Base-by-base conservation (phyloP, 148 eudicot species). In the Vaccinium darrowii region DNA sequence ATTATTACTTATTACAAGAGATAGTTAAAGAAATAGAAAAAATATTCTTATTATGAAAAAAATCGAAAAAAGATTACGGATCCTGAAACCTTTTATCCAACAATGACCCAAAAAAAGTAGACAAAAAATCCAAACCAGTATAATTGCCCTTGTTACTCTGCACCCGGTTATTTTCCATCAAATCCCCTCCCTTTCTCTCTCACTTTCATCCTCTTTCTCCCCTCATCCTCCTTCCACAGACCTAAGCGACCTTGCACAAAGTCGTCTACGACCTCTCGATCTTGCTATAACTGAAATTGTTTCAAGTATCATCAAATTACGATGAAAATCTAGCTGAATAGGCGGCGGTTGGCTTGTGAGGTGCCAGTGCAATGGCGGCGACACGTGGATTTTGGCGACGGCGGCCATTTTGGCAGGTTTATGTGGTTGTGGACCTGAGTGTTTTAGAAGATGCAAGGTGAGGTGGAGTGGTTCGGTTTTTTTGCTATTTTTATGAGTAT, bases 191-290 rank as follows among this genome's bases (percentile, higher is more conserved):
- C 79, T 73, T 83, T 39, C 85, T 39, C 85, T 39, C 85, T 16
- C 52, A 74, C 82, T 27, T 21, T 58, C 47, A 85, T 3, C 60
- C 12, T 71, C 76, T 25, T 82, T 60, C 63, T 69, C 80, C 1
- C 63, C 54, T 5, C 72, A 60, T 74, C 69, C 78, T 85, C 69
- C 87, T 86, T 86, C 92, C 23, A 89, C 93, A 9, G 81, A 80
- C 91, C 92, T 94, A 82, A 93, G 92, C 12, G 94, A 90, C 88
- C 90, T 89, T 85, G 84, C 27, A 78, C 74, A 57, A 80, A 90
- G 72, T 49, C 88, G 77, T 25, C 87, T 81, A 7, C 91, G 86
- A 50, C 90, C 89, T 67, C 82, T 81, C 1, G 72, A 49, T n/a
- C 65, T 56, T 30, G 82, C 89, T 78, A 89, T 27, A n/a, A 84